These are phyloP conservation scores for Pycnococcus provasolii DNA, from an alignment of 139 green algal genomes.

Conservation along the genomic window DNA sequence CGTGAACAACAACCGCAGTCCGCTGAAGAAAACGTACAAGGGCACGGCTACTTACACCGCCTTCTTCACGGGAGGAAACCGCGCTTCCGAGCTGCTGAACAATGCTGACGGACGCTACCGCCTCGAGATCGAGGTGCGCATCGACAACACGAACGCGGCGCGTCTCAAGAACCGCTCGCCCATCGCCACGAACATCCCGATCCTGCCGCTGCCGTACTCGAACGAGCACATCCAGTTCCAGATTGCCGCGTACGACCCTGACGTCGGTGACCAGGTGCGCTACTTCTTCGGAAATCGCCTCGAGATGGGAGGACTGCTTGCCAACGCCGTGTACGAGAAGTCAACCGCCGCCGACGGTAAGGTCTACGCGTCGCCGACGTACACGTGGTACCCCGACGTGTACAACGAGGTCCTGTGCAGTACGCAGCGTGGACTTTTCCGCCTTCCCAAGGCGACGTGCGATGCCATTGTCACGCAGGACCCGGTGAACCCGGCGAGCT, in stretches of 20 bases:
- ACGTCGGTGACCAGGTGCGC: constrained; percentile 14
- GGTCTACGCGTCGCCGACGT: background rate
- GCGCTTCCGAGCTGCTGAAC: constrained; percentile 25
- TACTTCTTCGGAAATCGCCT: constrained; percentile 11
- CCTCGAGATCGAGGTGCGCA: constrained; percentile 18
- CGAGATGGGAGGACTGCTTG: constrained; percentile 20
- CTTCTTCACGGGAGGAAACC: constrained; percentile 32
- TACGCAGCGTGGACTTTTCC: too few relatives aligned
- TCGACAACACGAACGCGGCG: background rate
- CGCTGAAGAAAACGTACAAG: background rate
- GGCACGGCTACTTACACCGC: constrained; percentile 14
- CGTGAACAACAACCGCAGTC: constrained; percentile 13
- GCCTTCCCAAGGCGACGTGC: too few relatives aligned
- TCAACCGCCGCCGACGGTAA: too few relatives aligned
- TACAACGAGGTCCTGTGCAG: background rate
- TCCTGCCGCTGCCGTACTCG: constrained; percentile 22
- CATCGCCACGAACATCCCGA: constrained; percentile 19
- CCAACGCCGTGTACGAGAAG: constrained; percentile 9
- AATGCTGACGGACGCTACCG: constrained; percentile 25
- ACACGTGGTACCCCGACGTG: background rate
- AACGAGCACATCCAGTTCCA: constrained; percentile 9
- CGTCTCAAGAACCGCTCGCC: constrained; percentile 20
- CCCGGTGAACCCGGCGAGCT: too few relatives aligned
- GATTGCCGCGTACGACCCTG: constrained; percentile 22
- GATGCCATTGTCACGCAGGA: too few relatives aligned